phyloP scores from a whole-genome alignment of 2,329 filamentous ascomycete species.

The Trichoderma harzianum region DNA sequence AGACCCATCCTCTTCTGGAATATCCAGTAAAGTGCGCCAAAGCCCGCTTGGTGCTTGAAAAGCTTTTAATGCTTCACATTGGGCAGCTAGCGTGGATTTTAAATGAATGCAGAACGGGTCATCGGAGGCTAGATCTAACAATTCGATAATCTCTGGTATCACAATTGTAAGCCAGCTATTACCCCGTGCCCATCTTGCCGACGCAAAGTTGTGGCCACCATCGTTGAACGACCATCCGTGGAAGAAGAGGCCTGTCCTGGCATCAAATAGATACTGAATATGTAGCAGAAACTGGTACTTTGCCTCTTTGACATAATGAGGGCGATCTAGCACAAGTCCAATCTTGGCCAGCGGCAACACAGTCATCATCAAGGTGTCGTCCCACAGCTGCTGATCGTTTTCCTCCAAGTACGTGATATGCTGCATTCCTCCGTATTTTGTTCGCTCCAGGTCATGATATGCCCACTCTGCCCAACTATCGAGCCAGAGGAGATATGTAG shows the following conservation, averaged over 20 bases:
- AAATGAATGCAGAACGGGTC: background rate
- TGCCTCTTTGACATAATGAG: conserved; percentile 1
- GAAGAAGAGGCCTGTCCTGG: conserved; percentile 5
- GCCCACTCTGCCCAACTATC: conserved; percentile 13
- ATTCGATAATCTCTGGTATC: conserved; percentile 4
- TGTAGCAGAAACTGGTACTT: conserved; percentile 7
- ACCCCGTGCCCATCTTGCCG: conserved; percentile 1
- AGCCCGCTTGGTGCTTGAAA: background rate
- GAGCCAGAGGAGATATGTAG: background rate
- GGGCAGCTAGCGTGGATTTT: background rate
- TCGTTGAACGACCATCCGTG: conserved; percentile 10
- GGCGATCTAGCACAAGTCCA: background rate
- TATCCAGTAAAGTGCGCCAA: conserved; percentile 2
- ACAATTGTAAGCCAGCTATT: conserved; percentile 13
- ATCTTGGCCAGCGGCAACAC: conserved; percentile 7
- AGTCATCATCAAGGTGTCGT: conserved; percentile 12
- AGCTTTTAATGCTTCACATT: conserved; percentile 4
- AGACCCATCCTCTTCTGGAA: conserved; percentile 4
- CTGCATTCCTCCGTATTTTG: conserved; percentile 13
- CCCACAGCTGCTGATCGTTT: conserved; percentile 8
- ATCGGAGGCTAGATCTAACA: background rate
- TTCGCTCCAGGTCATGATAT: conserved; percentile 6
- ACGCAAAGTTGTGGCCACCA: conserved; percentile 6
- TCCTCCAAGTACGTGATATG: conserved; percentile 13
- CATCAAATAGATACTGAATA: conserved; percentile 5